Evolutionary conservation across 2,329 filamentous ascomycete genomes (phyloP).

Genomic region (Macrophomina tecta): DNA sequence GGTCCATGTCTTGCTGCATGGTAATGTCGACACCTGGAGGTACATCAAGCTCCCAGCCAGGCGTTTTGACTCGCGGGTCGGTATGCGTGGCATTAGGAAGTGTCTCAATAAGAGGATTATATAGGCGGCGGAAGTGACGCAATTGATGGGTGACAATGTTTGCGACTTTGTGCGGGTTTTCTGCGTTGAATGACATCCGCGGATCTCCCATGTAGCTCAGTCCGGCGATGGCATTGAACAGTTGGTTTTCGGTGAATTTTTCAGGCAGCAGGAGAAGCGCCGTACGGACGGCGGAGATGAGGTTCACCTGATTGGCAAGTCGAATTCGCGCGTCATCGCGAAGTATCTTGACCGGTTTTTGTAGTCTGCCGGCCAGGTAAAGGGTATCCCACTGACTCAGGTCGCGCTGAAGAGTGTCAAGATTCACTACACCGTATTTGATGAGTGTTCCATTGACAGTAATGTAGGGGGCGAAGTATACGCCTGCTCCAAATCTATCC

Average conservation of each 20-base stretch:
- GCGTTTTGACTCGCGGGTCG: conserved; percentile 64
- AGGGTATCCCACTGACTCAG: conserved; percentile 91
- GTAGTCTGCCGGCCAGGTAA: conserved; percentile 93
- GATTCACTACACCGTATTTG: conserved; percentile 96
- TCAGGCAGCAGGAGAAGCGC: conserved; percentile 85
- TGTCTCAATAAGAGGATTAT: conserved; percentile 85
- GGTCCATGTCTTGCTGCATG: conserved; percentile 90
- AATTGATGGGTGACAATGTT: conserved; percentile 96
- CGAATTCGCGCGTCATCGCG: conserved; percentile 91
- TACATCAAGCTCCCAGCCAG: conserved; percentile 67
- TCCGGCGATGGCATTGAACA: conserved; percentile 90
- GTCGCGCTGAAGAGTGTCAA: conserved; percentile 86
- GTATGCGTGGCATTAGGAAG: conserved; percentile 86
- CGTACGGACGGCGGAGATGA: conserved; percentile 88
- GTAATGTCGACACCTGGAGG: conserved; percentile 63
- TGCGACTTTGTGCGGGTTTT: conserved; percentile 88
- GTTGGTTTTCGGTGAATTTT: conserved; percentile 81
- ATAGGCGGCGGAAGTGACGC: conserved; percentile 87
- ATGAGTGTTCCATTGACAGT: conserved; percentile 94
- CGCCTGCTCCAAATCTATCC: conserved; percentile 86
- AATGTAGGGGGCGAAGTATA: conserved; percentile 97
- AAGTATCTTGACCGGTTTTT: conserved; percentile 97
- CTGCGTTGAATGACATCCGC: conserved; percentile 73
- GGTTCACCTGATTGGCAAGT: conserved; percentile 93
- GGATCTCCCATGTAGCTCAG: conserved; percentile 95